A percentile compares a stretch with the other conserved stretches of the same genome.
Conservation (phyloP, 352 stramenopile species). For the Thalassiosira livingstoniorum region DNA sequence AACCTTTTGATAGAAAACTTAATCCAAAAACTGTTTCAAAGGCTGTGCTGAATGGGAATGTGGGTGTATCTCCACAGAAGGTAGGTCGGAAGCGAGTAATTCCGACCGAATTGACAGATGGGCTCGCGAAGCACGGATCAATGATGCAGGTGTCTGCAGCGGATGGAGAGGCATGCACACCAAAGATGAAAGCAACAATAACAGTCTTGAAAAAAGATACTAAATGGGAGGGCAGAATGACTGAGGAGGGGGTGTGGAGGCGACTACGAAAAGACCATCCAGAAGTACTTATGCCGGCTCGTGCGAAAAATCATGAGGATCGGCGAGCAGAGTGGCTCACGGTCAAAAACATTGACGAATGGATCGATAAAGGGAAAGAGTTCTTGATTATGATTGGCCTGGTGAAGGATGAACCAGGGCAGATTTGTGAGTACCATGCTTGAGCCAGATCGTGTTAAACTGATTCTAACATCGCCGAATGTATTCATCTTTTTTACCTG, state of each 20-base stretch:
- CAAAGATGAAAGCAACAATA: slow-evolving; percentile 13
- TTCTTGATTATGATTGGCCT: slow-evolving; percentile 23
- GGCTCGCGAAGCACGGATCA: slow-evolving; percentile 8
- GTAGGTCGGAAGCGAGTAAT: too few species aligned
- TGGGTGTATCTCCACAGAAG: too few species aligned
- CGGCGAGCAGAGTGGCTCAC: slow-evolving; percentile 24
- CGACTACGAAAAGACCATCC: slow-evolving; percentile 4
- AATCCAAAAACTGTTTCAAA: too few species aligned
- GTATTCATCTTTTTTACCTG: too few species aligned
- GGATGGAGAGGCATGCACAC: slow-evolving; percentile 20
- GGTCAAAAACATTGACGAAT: slow-evolving; percentile 20
- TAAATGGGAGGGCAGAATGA: slow-evolving; percentile 13
- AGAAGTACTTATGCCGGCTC: slow-evolving; percentile 20
- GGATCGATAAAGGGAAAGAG: slow-evolving; percentile 12
- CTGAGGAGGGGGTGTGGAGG: slow-evolving; percentile 16
- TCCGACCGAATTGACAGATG: slow-evolving; percentile 12
- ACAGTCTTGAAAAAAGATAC: slow-evolving; percentile 11
- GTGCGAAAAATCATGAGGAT: slow-evolving; percentile 31
- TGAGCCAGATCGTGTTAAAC: too few species aligned
- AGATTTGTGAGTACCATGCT: slow-evolving; percentile 34
- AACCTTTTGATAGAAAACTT: too few species aligned
- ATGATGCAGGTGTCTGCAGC: slow-evolving; percentile 27
- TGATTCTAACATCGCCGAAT: too few species aligned
- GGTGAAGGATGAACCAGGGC: slow-evolving; percentile 16
- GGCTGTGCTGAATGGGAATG: too few species aligned